phyloP scores from a whole-genome alignment of 768 basidiomycete species.

The Suillus occidentalis region DNA sequence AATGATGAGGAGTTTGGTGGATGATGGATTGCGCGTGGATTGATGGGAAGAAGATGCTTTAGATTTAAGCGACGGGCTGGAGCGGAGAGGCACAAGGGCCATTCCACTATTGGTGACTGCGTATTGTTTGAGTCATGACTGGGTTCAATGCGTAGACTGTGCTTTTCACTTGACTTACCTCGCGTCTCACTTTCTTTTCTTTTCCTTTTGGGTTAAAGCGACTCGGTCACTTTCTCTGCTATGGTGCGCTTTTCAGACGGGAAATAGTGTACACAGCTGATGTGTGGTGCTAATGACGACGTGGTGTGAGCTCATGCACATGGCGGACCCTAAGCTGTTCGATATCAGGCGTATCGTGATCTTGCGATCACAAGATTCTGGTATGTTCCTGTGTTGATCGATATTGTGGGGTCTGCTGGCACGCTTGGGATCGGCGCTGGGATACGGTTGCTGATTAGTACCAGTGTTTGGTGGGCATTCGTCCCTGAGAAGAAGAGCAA shows the following conservation, averaged over 20 bases:
- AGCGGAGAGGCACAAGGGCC: no score
- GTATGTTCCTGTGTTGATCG: constrained; percentile 71
- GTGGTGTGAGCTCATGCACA: constrained; percentile 88
- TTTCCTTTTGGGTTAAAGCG: no score
- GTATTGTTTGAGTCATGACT: constrained; percentile 80
- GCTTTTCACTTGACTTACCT: not conserved
- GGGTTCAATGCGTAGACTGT: constrained; percentile 76
- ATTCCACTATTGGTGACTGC: constrained; percentile 40
- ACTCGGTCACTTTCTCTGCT: constrained; percentile 73
- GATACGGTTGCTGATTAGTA: constrained; percentile 58
- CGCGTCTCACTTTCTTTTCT: not conserved
- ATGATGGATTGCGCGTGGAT: no score
- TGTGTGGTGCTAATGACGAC: constrained; percentile 86
- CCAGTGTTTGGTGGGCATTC: constrained; percentile 67
- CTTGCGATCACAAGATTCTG: constrained; percentile 66
- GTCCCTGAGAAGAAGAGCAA: constrained; percentile 40
- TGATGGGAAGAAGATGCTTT: no score
- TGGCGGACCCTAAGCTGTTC: constrained; percentile 80
- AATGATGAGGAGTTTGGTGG: no score
- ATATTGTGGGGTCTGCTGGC: constrained; percentile 57
- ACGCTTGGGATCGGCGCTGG: constrained; percentile 69
- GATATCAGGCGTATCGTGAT: constrained; percentile 46
- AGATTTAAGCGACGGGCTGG: no score
- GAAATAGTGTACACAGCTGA: constrained; percentile 73
- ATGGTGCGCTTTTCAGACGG: constrained; percentile 88